Percentiles rank a stretch among this genome's conserved stretches.
These are phyloP conservation scores for Taiozyma sp. DNA, from an alignment of 1,139 yeast species.

Conservation along the genomic window DNA sequence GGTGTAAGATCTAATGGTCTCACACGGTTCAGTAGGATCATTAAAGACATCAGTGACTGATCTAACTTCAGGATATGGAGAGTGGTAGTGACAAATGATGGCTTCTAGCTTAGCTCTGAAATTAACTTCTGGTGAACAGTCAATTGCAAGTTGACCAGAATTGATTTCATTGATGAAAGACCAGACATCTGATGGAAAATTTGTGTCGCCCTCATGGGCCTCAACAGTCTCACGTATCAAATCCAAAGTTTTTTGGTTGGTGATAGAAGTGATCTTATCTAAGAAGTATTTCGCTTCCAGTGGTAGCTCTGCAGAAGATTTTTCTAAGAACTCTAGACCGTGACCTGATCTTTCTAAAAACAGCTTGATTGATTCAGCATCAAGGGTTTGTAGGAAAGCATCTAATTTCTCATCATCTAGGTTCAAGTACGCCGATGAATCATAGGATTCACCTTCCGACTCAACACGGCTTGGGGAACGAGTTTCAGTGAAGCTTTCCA, in stretches of 20 bases:
- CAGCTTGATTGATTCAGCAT: neutral
- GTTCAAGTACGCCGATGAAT: neutral
- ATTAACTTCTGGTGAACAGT: constrained; percentile 17
- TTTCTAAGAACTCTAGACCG: neutral
- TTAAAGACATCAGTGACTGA: constrained; percentile 51
- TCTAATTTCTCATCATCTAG: neutral
- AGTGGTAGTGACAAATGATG: constrained; percentile 44
- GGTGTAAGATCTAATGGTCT: constrained; percentile 53
- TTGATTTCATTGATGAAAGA: constrained; percentile 25
- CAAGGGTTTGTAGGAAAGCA: neutral
- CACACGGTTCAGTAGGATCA: constrained; percentile 44
- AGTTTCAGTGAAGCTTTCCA: neutral
- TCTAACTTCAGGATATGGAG: constrained; percentile 65
- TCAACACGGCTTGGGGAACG: neutral
- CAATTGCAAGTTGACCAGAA: constrained; percentile 15
- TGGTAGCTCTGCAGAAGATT: neutral
- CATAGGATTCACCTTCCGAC: neutral
- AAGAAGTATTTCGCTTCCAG: neutral
- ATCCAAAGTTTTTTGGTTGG: constrained; percentile 36
- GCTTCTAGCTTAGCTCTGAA: constrained; percentile 38
- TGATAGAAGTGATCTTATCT: neutral
- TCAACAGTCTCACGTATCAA: constrained; percentile 36
- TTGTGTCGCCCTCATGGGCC: constrained; percentile 44
- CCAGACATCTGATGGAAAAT: constrained; percentile 39
- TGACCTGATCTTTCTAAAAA: neutral